Evolutionary conservation across 768 basidiomycete genomes (phyloP).

Genomic region (Russula virescens): DNA sequence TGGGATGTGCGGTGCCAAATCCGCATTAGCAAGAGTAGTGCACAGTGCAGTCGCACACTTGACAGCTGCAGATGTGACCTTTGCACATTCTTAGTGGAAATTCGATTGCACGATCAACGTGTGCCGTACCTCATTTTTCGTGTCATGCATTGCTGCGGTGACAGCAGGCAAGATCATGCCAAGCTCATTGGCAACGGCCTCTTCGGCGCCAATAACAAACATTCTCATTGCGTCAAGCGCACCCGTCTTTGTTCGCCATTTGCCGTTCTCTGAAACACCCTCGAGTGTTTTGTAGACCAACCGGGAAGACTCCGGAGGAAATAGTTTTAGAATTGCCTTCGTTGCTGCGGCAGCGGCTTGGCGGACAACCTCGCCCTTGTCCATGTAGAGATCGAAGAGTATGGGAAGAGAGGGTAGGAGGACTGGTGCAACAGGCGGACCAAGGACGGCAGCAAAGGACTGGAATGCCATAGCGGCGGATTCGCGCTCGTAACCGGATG

Average conservation of each 20-base stretch:
- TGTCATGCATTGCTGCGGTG: slow-evolving; percentile 92
- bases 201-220: slow-evolving; percentile 63
- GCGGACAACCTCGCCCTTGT: slow-evolving; percentile 91
- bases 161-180: slow-evolving; percentile 79
- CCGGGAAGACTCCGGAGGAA: slow-evolving; percentile 76
- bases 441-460: slow-evolving; percentile 64
- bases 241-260: slow-evolving; percentile 95
- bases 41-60: slow-evolving; percentile 90
- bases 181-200: slow-evolving; percentile 77
- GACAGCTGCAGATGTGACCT: slow-evolving; percentile 82
- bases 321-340: slow-evolving; percentile 77
- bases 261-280: slow-evolving; percentile 71
- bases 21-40: slow-evolving; percentile 86
- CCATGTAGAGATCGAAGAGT: slow-evolving; percentile 81
- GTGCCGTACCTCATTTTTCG: slow-evolving; percentile 76
- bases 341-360: slow-evolving; percentile 71
- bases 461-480: slow-evolving; percentile 78
- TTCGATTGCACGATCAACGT: slow-evolving; percentile 9
- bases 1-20: slow-evolving; percentile 84
- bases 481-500: slow-evolving; percentile 85
- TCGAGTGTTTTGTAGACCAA: slow-evolving; percentile 65
- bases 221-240: slow-evolving; percentile 79
- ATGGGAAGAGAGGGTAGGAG: slow-evolving; percentile 71
- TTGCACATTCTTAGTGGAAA: slow-evolving; percentile 2
- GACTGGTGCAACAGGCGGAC: slow-evolving; percentile 63